Conservation (phyloP, 139 green algal species). For the Marvania coccoides region DNA sequence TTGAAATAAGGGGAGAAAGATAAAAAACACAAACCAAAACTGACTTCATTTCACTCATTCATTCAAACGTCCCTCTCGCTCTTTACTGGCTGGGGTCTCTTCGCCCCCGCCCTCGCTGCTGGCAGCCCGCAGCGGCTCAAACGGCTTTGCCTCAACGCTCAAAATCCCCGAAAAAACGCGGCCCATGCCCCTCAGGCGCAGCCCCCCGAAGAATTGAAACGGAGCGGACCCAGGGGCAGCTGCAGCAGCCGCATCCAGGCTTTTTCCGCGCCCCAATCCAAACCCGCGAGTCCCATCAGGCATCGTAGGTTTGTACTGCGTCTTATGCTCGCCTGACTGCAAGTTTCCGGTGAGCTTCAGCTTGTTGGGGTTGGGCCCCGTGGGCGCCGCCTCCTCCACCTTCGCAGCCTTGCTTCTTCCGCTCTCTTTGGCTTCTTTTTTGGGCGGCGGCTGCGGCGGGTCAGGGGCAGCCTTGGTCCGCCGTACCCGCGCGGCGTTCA, state of each 20-base stretch:
- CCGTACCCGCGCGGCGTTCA: slow-evolving; percentile 11
- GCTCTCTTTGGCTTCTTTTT: background rate
- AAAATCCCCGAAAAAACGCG: background rate
- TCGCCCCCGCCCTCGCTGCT: no score
- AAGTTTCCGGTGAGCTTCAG: slow-evolving; percentile 14
- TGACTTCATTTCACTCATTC: background rate
- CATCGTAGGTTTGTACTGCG: background rate
- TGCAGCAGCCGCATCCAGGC: background rate
- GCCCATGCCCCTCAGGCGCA: background rate
- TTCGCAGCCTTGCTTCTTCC: background rate
- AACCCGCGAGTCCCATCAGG: slow-evolving; percentile 7
- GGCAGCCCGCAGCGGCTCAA: background rate
- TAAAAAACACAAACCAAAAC: background rate
- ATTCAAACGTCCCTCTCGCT: background rate
- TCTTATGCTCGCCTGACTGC: background rate
- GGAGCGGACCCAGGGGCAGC: background rate
- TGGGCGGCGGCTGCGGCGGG: background rate
- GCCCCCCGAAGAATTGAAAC: background rate
- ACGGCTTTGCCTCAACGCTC: background rate
- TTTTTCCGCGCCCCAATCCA: background rate
- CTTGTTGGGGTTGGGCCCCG: slow-evolving; percentile 8
- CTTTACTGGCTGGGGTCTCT: background rate
- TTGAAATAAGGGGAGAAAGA: background rate
- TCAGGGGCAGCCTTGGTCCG: slow-evolving; percentile 16
- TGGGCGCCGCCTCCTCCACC: background rate